These are phyloP conservation scores for Sicyos baderoa DNA, from an alignment of 306 rosid species.

Conservation along the genomic window DNA sequence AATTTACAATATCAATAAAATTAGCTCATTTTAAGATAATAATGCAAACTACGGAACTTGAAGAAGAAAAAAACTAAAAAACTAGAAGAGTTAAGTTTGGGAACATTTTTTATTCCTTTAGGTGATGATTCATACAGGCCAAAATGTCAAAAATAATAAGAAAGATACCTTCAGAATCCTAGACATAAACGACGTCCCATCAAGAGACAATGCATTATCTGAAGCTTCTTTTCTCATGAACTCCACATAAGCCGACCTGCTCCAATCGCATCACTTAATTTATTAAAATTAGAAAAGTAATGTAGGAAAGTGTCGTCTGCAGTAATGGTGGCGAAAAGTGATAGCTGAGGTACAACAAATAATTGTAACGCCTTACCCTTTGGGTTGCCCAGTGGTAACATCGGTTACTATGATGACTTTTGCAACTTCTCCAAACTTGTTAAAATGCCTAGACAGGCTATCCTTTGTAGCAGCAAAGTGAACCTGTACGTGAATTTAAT, in stretches of 20 bases:
- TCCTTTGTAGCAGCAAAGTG: constrained; percentile 95
- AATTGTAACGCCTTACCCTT: constrained; percentile 48
- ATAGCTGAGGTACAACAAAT: constrained; percentile 17
- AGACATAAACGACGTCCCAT: constrained; percentile 89
- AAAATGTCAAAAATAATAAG: neutral
- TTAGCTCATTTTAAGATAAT: neutral
- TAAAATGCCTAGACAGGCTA: constrained; percentile 77
- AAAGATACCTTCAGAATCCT: constrained; percentile 79
- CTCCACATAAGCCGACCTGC: constrained; percentile 90
- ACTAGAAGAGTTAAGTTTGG: neutral
- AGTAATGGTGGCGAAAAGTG: constrained; percentile 2
- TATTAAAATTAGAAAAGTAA: constrained; percentile 9
- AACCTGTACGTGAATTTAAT: constrained; percentile 38
- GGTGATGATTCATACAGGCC: neutral
- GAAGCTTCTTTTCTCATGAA: constrained; percentile 89
- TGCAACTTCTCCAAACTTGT: constrained; percentile 73
- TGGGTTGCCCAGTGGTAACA: constrained; percentile 78
- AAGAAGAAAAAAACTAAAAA: neutral
- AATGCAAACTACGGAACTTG: neutral
- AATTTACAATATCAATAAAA: too few relatives aligned
- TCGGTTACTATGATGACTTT: constrained; percentile 71
- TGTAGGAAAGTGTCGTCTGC: neutral
- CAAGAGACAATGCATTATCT: constrained; percentile 77
- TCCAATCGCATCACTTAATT: constrained; percentile 17
- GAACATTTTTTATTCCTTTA: neutral